Conservation (phyloP, 2,329 filamentous ascomycete genomes). For the Nemania diffusa region DNA sequence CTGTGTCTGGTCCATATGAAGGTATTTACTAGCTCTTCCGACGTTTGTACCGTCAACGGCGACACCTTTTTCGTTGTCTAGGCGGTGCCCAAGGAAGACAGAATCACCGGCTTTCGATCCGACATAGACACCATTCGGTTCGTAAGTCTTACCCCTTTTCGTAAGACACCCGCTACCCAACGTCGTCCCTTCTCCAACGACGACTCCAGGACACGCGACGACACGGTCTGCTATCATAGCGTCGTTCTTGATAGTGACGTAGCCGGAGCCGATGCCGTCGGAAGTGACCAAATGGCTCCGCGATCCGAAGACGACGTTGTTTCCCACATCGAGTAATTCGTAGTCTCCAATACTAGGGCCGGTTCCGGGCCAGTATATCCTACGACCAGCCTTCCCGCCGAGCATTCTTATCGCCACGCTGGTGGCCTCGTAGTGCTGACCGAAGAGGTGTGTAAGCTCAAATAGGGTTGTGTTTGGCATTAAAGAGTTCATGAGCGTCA, state of each 20-base stretch:
- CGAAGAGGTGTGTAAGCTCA: conserved; percentile 61
- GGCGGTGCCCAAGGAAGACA: conserved; percentile 23
- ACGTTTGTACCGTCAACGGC: neutral
- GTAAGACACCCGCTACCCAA: conserved; percentile 66
- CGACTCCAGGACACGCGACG: conserved; percentile 61
- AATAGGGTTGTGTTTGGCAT: conserved; percentile 58
- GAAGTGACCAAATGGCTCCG: conserved; percentile 64
- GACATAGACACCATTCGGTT: conserved; percentile 28
- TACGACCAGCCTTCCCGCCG: conserved; percentile 62
- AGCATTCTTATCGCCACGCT: conserved; percentile 61
- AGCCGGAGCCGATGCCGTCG: conserved; percentile 61
- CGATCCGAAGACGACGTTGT: conserved; percentile 69
- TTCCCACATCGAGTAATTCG: conserved; percentile 64
- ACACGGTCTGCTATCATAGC: conserved; percentile 69
- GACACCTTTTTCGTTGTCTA: conserved; percentile 1
- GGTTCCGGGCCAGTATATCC: conserved; percentile 68
- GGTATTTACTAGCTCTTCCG: neutral
- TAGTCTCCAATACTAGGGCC: conserved; percentile 65
- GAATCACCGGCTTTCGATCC: conserved; percentile 30
- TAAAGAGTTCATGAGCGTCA: conserved; percentile 56
- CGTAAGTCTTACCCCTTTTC: conserved; percentile 57
- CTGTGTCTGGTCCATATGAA: neutral
- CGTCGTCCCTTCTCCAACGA: conserved; percentile 59
- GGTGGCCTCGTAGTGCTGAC: conserved; percentile 65
- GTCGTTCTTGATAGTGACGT: conserved; percentile 58